These are phyloP conservation scores for Cercospora beticola DNA, from an alignment of 2,329 filamentous ascomycete species.

Conservation along the genomic window DNA sequence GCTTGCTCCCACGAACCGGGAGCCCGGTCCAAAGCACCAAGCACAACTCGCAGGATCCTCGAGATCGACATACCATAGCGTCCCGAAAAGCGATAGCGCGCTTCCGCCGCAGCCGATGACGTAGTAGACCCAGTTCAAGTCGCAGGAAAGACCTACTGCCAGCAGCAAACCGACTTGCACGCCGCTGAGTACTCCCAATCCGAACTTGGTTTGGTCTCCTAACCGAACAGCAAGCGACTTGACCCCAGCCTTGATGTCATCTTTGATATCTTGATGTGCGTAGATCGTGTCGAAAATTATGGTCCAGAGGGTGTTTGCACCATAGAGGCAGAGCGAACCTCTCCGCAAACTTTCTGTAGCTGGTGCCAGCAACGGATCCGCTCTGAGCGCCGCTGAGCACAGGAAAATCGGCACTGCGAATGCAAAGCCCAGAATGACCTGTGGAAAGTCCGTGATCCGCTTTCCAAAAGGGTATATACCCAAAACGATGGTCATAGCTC, in stretches of 20 bases:
- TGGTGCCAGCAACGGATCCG: constrained; percentile 10
- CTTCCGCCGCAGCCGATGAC: constrained; percentile 12
- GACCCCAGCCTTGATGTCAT: constrained; percentile 21
- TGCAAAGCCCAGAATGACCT: constrained; percentile 19
- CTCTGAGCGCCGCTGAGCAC: constrained; percentile 14
- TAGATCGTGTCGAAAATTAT: constrained; percentile 22
- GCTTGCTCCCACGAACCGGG: constrained; percentile 17
- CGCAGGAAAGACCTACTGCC: constrained; percentile 11
- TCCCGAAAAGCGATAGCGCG: constrained; percentile 15
- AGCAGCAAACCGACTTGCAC: constrained; percentile 16
- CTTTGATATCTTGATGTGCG: constrained; percentile 21
- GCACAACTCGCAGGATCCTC: constrained; percentile 17
- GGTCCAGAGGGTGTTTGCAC: constrained; percentile 16
- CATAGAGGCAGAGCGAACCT: constrained; percentile 13
- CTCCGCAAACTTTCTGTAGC: background rate
- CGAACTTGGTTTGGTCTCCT: constrained; percentile 14
- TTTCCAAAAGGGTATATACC: constrained; percentile 19
- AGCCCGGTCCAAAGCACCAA: constrained; percentile 22
- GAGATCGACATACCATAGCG: constrained; percentile 6
- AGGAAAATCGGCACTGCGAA: constrained; percentile 19
- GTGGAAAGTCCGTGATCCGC: constrained; percentile 18
- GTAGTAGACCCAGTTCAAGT: constrained; percentile 11
- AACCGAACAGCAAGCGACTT: constrained; percentile 19
- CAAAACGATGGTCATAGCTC: constrained; percentile 12
- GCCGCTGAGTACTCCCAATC: constrained; percentile 12